A percentile compares a stretch with the other conserved stretches of the same genome.
These are phyloP conservation scores for Gracilaria domingensis DNA, from an alignment of 23 red algal species.

Conservation along the genomic window DNA sequence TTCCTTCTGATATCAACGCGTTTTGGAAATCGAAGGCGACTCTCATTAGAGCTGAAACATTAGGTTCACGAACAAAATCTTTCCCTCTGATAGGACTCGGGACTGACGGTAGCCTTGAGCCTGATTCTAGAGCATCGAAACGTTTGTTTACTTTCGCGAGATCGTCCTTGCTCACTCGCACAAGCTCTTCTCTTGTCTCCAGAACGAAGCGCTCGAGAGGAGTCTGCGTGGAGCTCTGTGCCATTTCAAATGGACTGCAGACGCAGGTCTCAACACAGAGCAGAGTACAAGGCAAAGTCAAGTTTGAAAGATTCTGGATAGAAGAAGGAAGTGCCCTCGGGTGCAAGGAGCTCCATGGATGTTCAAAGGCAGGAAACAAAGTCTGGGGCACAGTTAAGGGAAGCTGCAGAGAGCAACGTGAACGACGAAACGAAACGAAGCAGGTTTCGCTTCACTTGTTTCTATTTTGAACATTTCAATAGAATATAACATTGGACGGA, in stretches of 20 bases:
- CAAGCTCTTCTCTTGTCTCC: constrained; percentile 8
- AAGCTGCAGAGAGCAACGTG: no score
- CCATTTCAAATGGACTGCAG: neutral
- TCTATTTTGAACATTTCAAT: no score
- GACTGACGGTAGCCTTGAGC: neutral
- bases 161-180: neutral
- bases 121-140: neutral
- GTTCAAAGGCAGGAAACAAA: no score
- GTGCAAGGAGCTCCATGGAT: no score
- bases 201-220: neutral
- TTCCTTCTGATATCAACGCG: neutral
- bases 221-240: neutral
- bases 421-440: no score
- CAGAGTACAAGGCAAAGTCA: no score
- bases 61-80: neutral
- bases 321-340: no score
- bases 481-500: no score
- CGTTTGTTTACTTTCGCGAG: neutral
- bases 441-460: no score
- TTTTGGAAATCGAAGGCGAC: neutral
- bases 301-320: no score
- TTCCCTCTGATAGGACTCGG: constrained; percentile 8
- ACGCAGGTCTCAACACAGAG: no score
- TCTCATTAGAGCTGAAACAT: neutral
- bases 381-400: no score